A percentile compares a stretch with the other conserved stretches of the same genome.
These are phyloP conservation scores for Favolaschia claudopus DNA, from an alignment of 768 basidiomycete genomes.

Conservation along the genomic window DNA sequence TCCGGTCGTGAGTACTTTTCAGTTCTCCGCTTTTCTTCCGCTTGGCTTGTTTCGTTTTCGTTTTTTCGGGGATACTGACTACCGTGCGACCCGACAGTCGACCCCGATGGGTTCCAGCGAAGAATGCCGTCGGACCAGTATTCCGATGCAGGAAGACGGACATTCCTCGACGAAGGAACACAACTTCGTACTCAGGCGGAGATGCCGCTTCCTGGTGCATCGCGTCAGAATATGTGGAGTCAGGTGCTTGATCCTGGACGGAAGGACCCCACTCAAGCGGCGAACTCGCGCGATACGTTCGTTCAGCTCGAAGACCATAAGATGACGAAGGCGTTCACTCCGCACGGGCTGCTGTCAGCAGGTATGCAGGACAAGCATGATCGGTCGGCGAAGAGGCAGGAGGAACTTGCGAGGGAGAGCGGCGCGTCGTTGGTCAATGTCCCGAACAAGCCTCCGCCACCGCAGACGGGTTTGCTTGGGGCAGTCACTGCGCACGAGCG, in stretches of 20 bases:
- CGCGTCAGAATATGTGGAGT: conserved; percentile 85
- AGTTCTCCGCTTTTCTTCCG: no score
- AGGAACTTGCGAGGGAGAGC: conserved; percentile 90
- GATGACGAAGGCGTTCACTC: conserved; percentile 89
- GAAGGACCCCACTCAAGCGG: conserved; percentile 49
- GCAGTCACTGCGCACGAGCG: conserved; percentile 96
- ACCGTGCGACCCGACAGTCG: conserved; percentile 37
- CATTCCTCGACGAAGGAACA: conserved; percentile 63
- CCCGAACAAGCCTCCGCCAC: conserved; percentile 93
- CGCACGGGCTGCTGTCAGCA: conserved; percentile 92
- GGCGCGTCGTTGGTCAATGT: conserved; percentile 95
- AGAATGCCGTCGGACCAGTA: conserved; percentile 59
- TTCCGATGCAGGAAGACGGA: conserved; percentile 56
- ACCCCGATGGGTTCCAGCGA: conserved; percentile 53
- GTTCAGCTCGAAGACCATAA: conserved; percentile 79
- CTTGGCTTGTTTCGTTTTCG: no score
- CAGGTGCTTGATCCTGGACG: conserved; percentile 81
- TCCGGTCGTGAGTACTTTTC: conserved; percentile 49
- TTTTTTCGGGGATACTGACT: conserved; percentile 19
- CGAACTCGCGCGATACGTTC: conserved; percentile 62
- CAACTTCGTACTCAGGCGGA: conserved; percentile 65
- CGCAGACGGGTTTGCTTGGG: conserved; percentile 94
- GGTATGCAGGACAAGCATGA: conserved; percentile 96
- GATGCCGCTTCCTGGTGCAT: conserved; percentile 57
- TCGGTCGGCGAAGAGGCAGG: conserved; percentile 93